A percentile compares a stretch with the other conserved stretches of the same genome.
Conservation (phyloP, 352 stramenopile species). For the Albugo candida region DNA sequence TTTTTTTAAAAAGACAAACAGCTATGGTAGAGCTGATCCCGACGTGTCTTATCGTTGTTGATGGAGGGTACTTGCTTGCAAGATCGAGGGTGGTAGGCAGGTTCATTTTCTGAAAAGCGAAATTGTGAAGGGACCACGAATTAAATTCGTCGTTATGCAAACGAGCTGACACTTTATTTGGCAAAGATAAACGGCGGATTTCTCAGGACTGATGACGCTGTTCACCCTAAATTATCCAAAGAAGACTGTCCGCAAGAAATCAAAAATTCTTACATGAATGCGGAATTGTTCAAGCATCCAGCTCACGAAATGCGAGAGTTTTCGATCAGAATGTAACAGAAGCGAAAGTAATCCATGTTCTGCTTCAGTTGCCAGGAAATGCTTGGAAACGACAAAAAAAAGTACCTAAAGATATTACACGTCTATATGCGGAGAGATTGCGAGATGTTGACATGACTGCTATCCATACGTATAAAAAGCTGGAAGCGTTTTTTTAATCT, state of each 20-base stretch:
- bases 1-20: too few species aligned
- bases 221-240: too few species aligned
- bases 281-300: too few species aligned
- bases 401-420: too few species aligned
- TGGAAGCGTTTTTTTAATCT: too few species aligned
- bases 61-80: background rate
- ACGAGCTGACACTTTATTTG: constrained; percentile 5
- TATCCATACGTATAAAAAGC: too few species aligned
- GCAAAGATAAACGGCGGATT: background rate
- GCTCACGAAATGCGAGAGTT: constrained; percentile 2
- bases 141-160: background rate
- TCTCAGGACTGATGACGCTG: constrained; percentile 7
- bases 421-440: too few species aligned
- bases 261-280: too few species aligned
- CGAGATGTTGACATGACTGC: too few species aligned
- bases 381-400: background rate
- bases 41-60: constrained; percentile 7
- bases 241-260: too few species aligned
- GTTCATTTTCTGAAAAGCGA: constrained; percentile 1
- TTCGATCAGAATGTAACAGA: constrained; percentile 1
- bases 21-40: background rate
- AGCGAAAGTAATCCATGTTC: constrained; percentile 7
- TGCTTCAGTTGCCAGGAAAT: constrained; percentile 1
- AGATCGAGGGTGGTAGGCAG: background rate
- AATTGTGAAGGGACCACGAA: background rate